Evolutionary conservation across 2,329 filamentous ascomycete genomes (phyloP), one percentile per base, ranked within the genome.

Genomic region (Grosmannia clavigera): DNA sequence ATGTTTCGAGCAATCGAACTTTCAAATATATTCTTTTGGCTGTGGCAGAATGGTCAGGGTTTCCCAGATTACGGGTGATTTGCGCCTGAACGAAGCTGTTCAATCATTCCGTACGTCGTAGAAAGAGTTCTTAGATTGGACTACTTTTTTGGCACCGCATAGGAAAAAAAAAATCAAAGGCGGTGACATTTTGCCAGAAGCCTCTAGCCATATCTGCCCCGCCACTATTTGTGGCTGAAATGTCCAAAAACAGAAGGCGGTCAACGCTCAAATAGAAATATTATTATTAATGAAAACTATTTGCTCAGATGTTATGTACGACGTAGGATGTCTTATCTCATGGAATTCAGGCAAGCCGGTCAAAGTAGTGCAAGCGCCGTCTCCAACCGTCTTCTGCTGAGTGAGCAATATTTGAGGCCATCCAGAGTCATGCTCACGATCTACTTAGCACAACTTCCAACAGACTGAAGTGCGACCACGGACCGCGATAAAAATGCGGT

Each of bases 1-100:
- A 72, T 72, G 52, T 35, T 40, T 53, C 43, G 31, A 12, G 25
- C 25, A 14, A 46, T 27, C 25, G 25, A 7, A 19, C 4, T 10
- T 46, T 48, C 19, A 46, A 14, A 22, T n/a, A n/a, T 12, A 27
- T 19, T 1, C 6, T 55, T 2, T 22, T 31, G 11, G 35, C 29
- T 38, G 6, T 10, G 52, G 38, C 29, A 11, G 2, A 4, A 6
- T 7, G 43, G 19, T 7, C 19, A 46, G 43, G 19, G 4, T 12
- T 6, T 5, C 43, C 19, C 4, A n/a, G 22, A 46, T 5, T 29
- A 19, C 16, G 19, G 29, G 7, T 38, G 29, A 7, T 29, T 12
- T 55, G 29, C 14, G 51, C 12, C 29, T 55, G 33, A 22, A 27
- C 22, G n/a, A 33, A 38, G 33, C 33, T 40, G 52, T 16, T 54